phyloP scores from a whole-genome alignment of 2,329 filamentous ascomycete genomes.

The Botryotinia calthae region DNA sequence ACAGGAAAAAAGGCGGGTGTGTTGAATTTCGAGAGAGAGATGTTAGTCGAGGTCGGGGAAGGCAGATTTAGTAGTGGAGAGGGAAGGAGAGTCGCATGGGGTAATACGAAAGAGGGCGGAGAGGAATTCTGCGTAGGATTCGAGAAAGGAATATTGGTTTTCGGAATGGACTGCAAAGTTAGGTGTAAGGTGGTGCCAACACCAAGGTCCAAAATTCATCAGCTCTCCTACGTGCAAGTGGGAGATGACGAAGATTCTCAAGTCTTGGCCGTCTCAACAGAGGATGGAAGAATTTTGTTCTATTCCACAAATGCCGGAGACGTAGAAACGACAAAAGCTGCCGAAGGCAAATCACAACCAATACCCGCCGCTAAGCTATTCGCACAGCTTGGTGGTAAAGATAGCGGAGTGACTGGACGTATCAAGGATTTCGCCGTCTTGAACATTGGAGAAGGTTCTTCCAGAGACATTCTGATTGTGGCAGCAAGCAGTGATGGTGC shows the following conservation, averaged over 20 bases:
- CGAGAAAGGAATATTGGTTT: conserved; percentile 79
- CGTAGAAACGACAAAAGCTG: conserved; percentile 39
- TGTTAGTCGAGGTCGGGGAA: conserved; percentile 75
- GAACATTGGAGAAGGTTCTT: conserved; percentile 39
- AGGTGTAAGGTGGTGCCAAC: conserved; percentile 69
- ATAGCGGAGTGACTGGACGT: conserved; percentile 65
- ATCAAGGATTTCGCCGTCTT: conserved; percentile 84
- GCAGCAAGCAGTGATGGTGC: conserved; percentile 83
- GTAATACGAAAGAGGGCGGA: conserved; percentile 59
- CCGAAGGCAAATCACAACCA: conserved; percentile 44
- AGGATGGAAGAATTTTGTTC: conserved; percentile 84
- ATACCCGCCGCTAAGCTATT: conserved; percentile 63
- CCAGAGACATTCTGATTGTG: conserved; percentile 55
- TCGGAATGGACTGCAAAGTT: conserved; percentile 82
- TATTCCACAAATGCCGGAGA: conserved; percentile 65
- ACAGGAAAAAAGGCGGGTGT: conserved; percentile 95
- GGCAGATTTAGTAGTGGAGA: conserved; percentile 75
- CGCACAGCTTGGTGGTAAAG: conserved; percentile 75
- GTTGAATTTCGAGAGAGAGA: conserved; percentile 73
- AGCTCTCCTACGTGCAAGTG: conserved; percentile 67
- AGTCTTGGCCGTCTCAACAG: conserved; percentile 78
- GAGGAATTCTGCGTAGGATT: conserved; percentile 90
- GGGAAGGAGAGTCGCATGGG: conserved; percentile 79
- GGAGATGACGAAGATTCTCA: conserved; percentile 48
- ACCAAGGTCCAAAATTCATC: conserved; percentile 75